Evolutionary conservation across 148 eudicot genomes (phyloP).

Genomic region (Spergularia marina): DNA sequence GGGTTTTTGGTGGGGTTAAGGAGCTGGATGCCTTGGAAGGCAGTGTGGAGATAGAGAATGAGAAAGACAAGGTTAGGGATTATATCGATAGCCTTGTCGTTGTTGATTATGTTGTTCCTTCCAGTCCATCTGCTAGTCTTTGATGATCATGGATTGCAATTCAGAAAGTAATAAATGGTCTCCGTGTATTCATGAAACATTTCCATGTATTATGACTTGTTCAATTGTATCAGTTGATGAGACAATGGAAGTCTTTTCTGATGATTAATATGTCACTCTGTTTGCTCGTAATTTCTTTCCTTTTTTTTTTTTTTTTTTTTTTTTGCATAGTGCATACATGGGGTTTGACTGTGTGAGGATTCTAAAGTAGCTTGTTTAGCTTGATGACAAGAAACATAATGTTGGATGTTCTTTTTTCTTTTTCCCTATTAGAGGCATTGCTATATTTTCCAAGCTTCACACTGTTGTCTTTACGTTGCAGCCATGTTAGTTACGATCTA

Average conservation of each 20-base stretch:
- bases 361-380: too few species aligned
- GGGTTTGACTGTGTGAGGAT: too few species aligned
- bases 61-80: constrained; percentile 72
- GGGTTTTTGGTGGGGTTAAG: constrained; percentile 43
- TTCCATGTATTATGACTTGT: not conserved
- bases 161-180: not conserved
- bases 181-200: not conserved
- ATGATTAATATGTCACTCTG: not conserved
- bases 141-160: constrained; percentile 4
- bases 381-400: too few species aligned
- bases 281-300: not conserved
- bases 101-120: constrained; percentile 60
- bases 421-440: too few species aligned
- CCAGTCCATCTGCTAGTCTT: constrained; percentile 39
- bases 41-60: constrained; percentile 35
- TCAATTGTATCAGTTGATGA: not conserved
- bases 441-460: too few species aligned
- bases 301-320: too few species aligned
- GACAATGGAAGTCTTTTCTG: not conserved
- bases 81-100: constrained; percentile 55
- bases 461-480: too few species aligned
- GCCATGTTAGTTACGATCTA: too few species aligned
- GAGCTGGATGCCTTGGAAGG: constrained; percentile 56
- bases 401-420: too few species aligned
- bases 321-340: too few species aligned